Evolutionary conservation across 1,284 basidiomycete species (phyloP).

Genomic region (Puccinia brachypodii): DNA sequence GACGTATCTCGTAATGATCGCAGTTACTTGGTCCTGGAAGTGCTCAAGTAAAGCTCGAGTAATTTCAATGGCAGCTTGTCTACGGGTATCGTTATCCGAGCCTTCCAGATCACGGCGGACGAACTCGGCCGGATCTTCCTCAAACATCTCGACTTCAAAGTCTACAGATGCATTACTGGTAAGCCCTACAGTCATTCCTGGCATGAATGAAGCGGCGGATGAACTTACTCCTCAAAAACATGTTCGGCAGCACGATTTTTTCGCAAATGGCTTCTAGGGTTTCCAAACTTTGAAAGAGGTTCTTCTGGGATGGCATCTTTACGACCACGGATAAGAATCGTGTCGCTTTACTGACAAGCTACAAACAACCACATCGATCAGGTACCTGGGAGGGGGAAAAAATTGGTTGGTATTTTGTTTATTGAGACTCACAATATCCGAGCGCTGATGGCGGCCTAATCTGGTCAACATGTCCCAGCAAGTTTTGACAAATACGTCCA

Average conservation of each 20-base stretch:
- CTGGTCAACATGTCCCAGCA: conserved; percentile 85
- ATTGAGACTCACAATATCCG: conserved; percentile 70
- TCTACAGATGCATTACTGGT: conserved; percentile 57
- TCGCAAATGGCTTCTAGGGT: conserved; percentile 81
- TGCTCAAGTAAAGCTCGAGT: conserved; percentile 79
- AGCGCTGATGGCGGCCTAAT: conserved; percentile 69
- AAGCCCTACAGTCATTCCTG: background rate
- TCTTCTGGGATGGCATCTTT: conserved; percentile 59
- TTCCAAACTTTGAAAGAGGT: conserved; percentile 65
- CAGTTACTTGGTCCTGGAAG: conserved; percentile 78
- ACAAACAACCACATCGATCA: conserved; percentile 20
- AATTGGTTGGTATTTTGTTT: background rate
- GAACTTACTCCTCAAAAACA: conserved; percentile 65
- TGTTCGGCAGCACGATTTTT: conserved; percentile 90
- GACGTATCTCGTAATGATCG: conserved; percentile 81
- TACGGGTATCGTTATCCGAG: conserved; percentile 69
- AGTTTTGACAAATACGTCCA: conserved; percentile 71
- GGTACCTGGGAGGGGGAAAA: background rate
- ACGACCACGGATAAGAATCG: conserved; percentile 91
- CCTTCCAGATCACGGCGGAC: conserved; percentile 84
- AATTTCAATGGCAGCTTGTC: conserved; percentile 90
- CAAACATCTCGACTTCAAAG: conserved; percentile 92
- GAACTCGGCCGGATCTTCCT: conserved; percentile 95
- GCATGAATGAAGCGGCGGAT: background rate
- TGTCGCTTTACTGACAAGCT: conserved; percentile 88